Evolutionary conservation across 2,329 filamentous ascomycete species (phyloP).

Genomic region (Trichoderma gracile): DNA sequence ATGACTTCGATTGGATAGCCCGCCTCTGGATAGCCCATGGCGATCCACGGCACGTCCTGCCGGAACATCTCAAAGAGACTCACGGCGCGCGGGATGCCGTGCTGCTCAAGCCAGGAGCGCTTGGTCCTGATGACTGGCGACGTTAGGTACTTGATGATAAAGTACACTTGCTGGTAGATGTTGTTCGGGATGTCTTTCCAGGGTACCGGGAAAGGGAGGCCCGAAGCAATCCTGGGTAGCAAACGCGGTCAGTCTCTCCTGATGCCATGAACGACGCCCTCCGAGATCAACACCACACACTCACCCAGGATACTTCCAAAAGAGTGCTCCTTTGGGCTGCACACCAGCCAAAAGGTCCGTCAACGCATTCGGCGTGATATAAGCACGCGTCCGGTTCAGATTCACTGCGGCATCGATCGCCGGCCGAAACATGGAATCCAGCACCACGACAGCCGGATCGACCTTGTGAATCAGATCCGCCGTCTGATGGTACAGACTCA

Average conservation of each 20-base stretch:
- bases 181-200: slow-evolving; percentile 45
- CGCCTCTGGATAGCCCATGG: slow-evolving; percentile 33
- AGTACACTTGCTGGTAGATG: slow-evolving; percentile 33
- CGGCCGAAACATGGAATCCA: slow-evolving; percentile 38
- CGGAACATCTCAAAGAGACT: slow-evolving; percentile 28
- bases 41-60: slow-evolving; percentile 34
- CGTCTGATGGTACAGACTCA: slow-evolving; percentile 34
- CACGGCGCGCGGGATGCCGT: slow-evolving; percentile 33
- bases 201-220: slow-evolving; percentile 48
- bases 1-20: slow-evolving; percentile 35
- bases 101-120: slow-evolving; percentile 38
- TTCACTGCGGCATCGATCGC: slow-evolving; percentile 31
- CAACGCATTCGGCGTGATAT: slow-evolving; percentile 48
- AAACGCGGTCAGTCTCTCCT: background rate
- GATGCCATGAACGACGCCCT: background rate
- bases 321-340: slow-evolving; percentile 40
- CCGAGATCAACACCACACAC: background rate
- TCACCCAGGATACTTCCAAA: slow-evolving; percentile 31
- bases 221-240: slow-evolving; percentile 41
- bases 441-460: slow-evolving; percentile 37
- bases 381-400: slow-evolving; percentile 35
- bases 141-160: slow-evolving; percentile 30
- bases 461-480: slow-evolving; percentile 35
- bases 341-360: slow-evolving; percentile 42
- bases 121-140: slow-evolving; percentile 26